A percentile compares a stretch with the other conserved stretches of the same genome.
Evolutionary conservation across 2,329 filamentous ascomycete genomes (phyloP).

Genomic region (Phyllosticta citriasiana): DNA sequence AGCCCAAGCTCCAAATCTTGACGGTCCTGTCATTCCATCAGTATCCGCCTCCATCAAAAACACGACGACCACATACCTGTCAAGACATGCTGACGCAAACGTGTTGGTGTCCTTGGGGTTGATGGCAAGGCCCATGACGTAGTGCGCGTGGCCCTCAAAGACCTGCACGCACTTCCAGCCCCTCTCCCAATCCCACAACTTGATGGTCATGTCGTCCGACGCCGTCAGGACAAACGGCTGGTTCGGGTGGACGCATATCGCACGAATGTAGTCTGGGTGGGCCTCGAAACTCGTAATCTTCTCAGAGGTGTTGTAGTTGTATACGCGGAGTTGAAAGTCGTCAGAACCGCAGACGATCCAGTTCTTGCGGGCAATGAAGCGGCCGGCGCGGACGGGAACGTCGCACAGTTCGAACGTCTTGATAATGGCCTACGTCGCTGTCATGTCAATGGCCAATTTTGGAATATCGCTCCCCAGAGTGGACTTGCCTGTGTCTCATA

Average conservation of each 20-base stretch:
- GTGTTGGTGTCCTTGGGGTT: conserved; percentile 81
- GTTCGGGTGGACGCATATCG: conserved; percentile 89
- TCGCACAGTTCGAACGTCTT: conserved; percentile 99
- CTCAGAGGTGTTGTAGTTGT: conserved; percentile 99
- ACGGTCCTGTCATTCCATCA: conserved; percentile 54
- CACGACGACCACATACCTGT: conserved; percentile 30
- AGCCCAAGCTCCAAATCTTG: conserved; percentile 95
- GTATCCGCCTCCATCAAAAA: neutral
- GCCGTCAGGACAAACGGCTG: conserved; percentile 94
- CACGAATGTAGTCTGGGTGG: conserved; percentile 96
- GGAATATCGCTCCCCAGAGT: neutral
- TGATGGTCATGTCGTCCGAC: conserved; percentile 91
- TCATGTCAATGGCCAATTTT: conserved; percentile 13
- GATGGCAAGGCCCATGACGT: conserved; percentile 93
- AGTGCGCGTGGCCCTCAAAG: conserved; percentile 93
- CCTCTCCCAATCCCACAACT: conserved; percentile 98
- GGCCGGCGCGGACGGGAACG: conserved; percentile 91
- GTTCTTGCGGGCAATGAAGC: conserved; percentile 96
- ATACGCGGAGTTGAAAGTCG: conserved; percentile 71
- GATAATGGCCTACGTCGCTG: conserved; percentile 58
- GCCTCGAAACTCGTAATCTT: conserved; percentile 97
- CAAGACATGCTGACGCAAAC: conserved; percentile 87
- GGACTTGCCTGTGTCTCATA: conserved; percentile 69
- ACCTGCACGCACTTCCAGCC: conserved; percentile 96
- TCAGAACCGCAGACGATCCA: conserved; percentile 96